Base-by-base conservation (phyloP, 1,284 basidiomycete species). In the Trametes polyzona region DNA sequence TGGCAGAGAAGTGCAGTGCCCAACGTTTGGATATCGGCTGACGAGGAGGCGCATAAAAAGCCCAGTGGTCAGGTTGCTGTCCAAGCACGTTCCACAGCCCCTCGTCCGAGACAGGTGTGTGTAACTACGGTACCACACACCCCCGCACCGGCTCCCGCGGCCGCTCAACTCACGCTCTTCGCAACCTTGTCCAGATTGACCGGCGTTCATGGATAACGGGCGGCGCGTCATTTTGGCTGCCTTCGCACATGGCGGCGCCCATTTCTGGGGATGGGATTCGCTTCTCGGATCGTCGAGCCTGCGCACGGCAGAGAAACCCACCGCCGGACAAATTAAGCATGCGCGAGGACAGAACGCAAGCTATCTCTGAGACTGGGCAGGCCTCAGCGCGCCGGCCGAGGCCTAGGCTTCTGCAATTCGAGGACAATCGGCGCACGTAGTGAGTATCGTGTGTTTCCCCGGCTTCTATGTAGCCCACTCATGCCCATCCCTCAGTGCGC, bases 211-310 rank as follows among this genome's bases (percentile, higher is more conserved):
- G 30, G n/a, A n/a, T n/a, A n/a, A n/a, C n/a, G n/a, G 35, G 41
- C 36, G 30, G 37, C 42, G 55, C 35, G 52, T 47, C 30, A 33
- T 12, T 43, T 44, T 44, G 50, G 41, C 50, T 52, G 17, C 12
- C 14, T 46, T 53, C 26, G 43, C 43, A 27, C 35, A 37, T n/a
- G 43, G 27, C 36, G 26, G 35, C 24, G 32, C 14, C 26, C 27
- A 19, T 33, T 42, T 41, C 35, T 33, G 36, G 26, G 23, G 27
- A 35, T 29, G 32, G 23, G 41, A 32, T 40, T 47, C 42, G 19
- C 17, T 40, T 46, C 51, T 47, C 35, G 36, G 51, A 53, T 53
- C 51, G 51, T 53, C 47, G 41, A 35, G 40, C 10, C 42, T 21
- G 16, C 26, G 41, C 32, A 29, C 17, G 40, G 47, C 26, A 39